A percentile compares a stretch with the other conserved stretches of the same genome.
Conservation (phyloP, 177 flowering plant genomes). For the Vitis hybrid region DNA sequence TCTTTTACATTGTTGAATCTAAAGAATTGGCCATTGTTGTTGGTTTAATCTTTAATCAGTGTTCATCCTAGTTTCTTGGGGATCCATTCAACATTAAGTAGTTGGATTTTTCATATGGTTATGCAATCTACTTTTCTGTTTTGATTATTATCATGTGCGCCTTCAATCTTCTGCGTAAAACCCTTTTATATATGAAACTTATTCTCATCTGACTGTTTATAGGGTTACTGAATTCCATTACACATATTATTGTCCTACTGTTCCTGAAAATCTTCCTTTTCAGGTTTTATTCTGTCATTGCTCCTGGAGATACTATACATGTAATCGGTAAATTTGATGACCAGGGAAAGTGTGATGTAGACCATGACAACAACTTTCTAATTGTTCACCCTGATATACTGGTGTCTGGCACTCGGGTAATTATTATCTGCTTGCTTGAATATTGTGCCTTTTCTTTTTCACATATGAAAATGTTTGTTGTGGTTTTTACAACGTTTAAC, state of each 20-base stretch:
- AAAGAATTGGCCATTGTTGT: neutral
- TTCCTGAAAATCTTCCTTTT: neutral
- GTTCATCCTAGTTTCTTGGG: neutral
- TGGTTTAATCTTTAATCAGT: neutral
- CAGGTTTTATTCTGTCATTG: constrained; percentile 80
- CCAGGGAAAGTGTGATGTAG: constrained; percentile 70
- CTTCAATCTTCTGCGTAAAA: neutral
- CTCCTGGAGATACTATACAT: constrained; percentile 89
- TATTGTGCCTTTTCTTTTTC: neutral
- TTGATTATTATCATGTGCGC: neutral
- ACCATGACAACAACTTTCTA: constrained; percentile 56
- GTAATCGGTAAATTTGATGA: constrained; percentile 87
- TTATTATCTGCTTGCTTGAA: constrained; percentile 3
- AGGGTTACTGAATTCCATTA: neutral
- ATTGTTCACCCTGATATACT: constrained; percentile 85
- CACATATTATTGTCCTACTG: neutral
- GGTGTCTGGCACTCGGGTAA: constrained; percentile 93
- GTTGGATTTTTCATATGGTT: neutral
- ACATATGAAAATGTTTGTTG: neutral
- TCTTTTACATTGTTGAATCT: neutral
- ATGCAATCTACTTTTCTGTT: neutral
- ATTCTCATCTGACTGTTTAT: neutral
- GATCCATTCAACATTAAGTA: neutral
- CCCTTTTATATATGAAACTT: neutral
- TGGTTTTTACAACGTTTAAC: neutral